Evolutionary conservation across 2,329 filamentous ascomycete genomes (phyloP).

Genomic region (Cladobotryum mycophilum): DNA sequence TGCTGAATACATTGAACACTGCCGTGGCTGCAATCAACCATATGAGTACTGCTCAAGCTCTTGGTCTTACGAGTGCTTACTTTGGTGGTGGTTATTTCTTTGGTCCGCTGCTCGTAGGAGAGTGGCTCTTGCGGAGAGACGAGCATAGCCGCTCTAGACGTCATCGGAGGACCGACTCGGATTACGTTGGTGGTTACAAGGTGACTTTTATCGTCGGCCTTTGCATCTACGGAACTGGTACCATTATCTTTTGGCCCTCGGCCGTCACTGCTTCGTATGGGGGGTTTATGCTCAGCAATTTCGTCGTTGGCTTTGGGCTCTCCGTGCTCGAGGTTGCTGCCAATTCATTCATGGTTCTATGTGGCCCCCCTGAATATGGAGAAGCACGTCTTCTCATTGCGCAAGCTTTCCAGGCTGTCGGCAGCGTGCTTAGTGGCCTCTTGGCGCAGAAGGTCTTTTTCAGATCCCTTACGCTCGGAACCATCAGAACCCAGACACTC

Average conservation of each 20-base stretch:
- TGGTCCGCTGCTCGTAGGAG: conserved; percentile 62
- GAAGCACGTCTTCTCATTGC: conserved; percentile 70
- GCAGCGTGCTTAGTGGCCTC: conserved; percentile 64
- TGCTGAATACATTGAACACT: conserved; percentile 74
- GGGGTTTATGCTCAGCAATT: conserved; percentile 67
- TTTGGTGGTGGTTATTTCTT: conserved; percentile 65
- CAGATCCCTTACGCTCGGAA: conserved; percentile 41
- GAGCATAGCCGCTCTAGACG: conserved; percentile 47
- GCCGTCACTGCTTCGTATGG: conserved; percentile 68
- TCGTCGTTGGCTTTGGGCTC: conserved; percentile 72
- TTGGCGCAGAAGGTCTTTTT: conserved; percentile 73
- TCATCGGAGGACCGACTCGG: conserved; percentile 30
- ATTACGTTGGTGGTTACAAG: conserved; percentile 62
- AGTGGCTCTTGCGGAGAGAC: conserved; percentile 63
- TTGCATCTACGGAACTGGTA: conserved; percentile 66
- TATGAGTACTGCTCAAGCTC: conserved; percentile 55
- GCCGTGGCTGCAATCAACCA: conserved; percentile 57
- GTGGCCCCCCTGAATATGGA: conserved; percentile 65
- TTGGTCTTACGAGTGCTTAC: conserved; percentile 64
- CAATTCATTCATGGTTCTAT: conserved; percentile 67
- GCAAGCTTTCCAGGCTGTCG: conserved; percentile 70
- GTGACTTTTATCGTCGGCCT: conserved; percentile 74
- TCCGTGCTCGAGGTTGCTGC: conserved; percentile 74
- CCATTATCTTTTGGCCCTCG: conserved; percentile 83
- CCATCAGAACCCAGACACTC: conserved; percentile 40